These are phyloP conservation scores for Neurospora sp. DNA, from an alignment of 495 filamentous ascomycete species.

Conservation along the genomic window DNA sequence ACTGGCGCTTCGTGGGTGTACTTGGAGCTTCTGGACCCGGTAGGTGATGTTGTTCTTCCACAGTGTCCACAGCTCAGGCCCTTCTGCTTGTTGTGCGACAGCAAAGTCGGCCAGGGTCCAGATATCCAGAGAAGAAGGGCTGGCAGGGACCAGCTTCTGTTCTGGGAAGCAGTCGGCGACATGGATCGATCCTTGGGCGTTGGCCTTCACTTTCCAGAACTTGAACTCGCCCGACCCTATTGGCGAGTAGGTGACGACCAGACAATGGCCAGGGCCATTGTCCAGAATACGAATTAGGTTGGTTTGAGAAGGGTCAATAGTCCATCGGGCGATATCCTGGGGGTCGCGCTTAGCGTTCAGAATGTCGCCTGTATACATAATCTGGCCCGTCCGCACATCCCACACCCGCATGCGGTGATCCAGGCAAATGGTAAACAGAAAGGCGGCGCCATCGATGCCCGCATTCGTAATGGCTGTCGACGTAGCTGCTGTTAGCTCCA, in stretches of 20 bases:
- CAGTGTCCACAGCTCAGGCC: constrained; percentile 65
- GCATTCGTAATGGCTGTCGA: constrained; percentile 45
- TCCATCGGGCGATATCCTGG: constrained; percentile 52
- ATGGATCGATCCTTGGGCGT: constrained; percentile 48
- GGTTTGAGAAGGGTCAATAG: constrained; percentile 64
- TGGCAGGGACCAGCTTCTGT: constrained; percentile 51
- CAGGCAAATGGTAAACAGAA: constrained; percentile 75
- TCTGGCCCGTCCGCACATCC: constrained; percentile 65
- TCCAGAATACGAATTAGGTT: constrained; percentile 65
- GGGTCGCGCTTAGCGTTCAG: constrained; percentile 37
- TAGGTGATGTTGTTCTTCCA: constrained; percentile 79
- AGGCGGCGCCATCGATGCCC: constrained; percentile 30
- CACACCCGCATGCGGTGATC: constrained; percentile 81
- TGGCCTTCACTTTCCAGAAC: constrained; percentile 72
- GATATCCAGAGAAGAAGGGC: constrained; percentile 60
- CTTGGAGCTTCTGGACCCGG: constrained; percentile 49
- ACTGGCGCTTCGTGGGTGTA: constrained; percentile 19
- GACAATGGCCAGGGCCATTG: constrained; percentile 52
- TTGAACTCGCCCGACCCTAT: constrained; percentile 85
- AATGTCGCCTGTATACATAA: constrained; percentile 63
- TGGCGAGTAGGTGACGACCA: constrained; percentile 78
- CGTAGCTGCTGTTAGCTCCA: constrained; percentile 54
- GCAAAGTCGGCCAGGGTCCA: constrained; percentile 86
- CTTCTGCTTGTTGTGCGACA: constrained; percentile 34
- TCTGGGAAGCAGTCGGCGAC: constrained; percentile 61